Conservation (phyloP, 2,329 filamentous ascomycete genomes). For the Arthroderma uncinatum region DNA sequence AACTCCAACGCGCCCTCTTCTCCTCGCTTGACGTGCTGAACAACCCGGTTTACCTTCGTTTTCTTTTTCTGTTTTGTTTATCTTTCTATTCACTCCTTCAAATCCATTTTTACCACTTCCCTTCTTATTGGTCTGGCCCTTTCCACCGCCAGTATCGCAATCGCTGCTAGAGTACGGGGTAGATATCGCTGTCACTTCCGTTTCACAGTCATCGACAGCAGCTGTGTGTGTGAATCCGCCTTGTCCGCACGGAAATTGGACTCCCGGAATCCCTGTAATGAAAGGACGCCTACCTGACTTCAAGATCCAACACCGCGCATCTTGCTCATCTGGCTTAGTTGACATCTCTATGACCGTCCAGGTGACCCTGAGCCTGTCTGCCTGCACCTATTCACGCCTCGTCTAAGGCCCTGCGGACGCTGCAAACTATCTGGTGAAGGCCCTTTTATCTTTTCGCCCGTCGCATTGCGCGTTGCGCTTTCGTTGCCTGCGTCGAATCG, state of each 20-base stretch:
- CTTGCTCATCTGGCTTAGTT: background rate
- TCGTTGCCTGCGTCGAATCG: background rate
- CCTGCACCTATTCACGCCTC: background rate
- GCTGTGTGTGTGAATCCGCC: background rate
- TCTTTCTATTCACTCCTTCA: conserved; percentile 4
- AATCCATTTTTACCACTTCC: background rate
- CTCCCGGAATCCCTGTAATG: conserved; percentile 2
- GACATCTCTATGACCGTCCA: background rate
- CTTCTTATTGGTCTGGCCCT: too few species aligned
- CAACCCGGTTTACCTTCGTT: background rate
- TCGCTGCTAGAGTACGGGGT: background rate
- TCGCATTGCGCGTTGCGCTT: too few species aligned
- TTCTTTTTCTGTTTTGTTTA: conserved; percentile 3
- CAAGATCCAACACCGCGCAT: background rate
- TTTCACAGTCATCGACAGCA: background rate
- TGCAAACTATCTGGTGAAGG: too few species aligned
- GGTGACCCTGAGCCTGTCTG: background rate
- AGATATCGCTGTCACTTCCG: background rate
- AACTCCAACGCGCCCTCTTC: background rate
- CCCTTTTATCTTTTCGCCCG: background rate
- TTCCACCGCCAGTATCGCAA: too few species aligned
- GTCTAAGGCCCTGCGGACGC: background rate
- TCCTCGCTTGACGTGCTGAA: background rate
- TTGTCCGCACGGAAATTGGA: background rate
- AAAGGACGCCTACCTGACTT: background rate